phyloP scores from a whole-genome alignment of 495 filamentous ascomycete species.

The Pyrenula massariospora region DNA sequence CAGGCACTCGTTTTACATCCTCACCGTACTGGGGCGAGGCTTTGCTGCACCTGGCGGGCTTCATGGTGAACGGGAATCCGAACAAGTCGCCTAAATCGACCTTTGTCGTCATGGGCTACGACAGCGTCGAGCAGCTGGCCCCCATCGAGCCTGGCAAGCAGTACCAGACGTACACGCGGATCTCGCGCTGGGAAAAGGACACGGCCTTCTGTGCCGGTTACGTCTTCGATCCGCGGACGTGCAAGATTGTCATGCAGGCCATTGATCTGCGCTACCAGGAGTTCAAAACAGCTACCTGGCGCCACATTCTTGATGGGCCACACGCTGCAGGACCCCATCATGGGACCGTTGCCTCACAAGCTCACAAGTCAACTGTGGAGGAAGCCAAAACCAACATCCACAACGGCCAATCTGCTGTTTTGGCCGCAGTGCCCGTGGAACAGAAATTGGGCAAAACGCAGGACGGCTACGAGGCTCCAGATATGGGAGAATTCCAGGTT shows the following conservation, averaged over 20 bases:
- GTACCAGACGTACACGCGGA: constrained; percentile 7
- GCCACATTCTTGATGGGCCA: constrained; percentile 3
- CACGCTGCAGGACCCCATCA: constrained; percentile 1
- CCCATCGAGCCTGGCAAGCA: constrained; percentile 4
- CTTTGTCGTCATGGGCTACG: constrained; percentile 5
- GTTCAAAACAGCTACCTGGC: constrained; percentile 4
- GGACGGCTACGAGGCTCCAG: not conserved
- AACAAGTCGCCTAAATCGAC: constrained; percentile 1
- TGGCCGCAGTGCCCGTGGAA: not conserved
- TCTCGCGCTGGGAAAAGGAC: constrained; percentile 8
- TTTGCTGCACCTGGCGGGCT: constrained; percentile 27
- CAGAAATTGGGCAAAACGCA: not conserved
- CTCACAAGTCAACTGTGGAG: not conserved
- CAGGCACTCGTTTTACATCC: constrained; percentile 17
- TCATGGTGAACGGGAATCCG: constrained; percentile 59
- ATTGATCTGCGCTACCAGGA: constrained; percentile 6
- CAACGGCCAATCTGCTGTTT: not conserved
- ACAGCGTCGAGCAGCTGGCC: constrained; percentile 6
- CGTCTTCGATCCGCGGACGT: constrained; percentile 5
- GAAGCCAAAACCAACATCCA: not conserved
- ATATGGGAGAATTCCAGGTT: not conserved
- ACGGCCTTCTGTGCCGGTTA: constrained; percentile 7
- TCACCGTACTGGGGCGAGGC: constrained; percentile 32
- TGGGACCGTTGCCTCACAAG: not conserved
- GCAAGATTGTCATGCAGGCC: constrained; percentile 6